Base-by-base conservation (phyloP, 2,329 filamentous ascomycete species). In the Scedosporium dehoogii region DNA sequence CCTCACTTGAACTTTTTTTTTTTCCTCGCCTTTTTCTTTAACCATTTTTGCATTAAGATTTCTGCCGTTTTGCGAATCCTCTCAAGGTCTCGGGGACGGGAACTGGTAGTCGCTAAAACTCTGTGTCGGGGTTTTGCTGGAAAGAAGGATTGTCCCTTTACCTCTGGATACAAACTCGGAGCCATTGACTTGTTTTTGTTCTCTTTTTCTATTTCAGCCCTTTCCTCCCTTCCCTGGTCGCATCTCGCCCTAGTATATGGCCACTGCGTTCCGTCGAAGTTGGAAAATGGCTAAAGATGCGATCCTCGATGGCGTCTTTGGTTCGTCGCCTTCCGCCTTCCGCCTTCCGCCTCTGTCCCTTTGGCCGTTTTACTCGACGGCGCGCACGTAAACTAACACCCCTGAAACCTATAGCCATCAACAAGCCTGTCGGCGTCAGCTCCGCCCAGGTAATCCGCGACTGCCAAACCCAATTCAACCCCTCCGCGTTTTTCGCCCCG, bases 381-480 rank as follows among this genome's bases (percentile, higher is more conserved):
- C 51, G 56, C 58, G 38, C n/a, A 12, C 29, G 58, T 62, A 23
- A n/a, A 42, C 62, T 59, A 53, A 65, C 58, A 60, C 4, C 46
- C 41, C 14, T 16, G 23, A n/a, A n/a, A 38, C 46, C 29, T 59
- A 12, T 68, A 96, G 93, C 91, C 73, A 89, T 99, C 75, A 91
- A 96, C 78, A 99, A 99, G 77, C 94, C 94, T 29, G 81, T 87
- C 70, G 89, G 87, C 69, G 85, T 93, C 70, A 91, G 89, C 72
- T 97, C 93, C 41, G 92, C 92, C 59, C 91, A 96, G 74, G 89
- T 96, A 44, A 85, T 99, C 67, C 92, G 93, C 72, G 88, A 93
- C 71, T 86, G 96, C 63, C 92, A 97, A 77, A 78, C 82, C 21
- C 84, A 88, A 67, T 96, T 97, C 81, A 91, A 92, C 68, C 84